phyloP scores from a whole-genome alignment of 768 basidiomycete genomes.

The Kwoniella pini region DNA sequence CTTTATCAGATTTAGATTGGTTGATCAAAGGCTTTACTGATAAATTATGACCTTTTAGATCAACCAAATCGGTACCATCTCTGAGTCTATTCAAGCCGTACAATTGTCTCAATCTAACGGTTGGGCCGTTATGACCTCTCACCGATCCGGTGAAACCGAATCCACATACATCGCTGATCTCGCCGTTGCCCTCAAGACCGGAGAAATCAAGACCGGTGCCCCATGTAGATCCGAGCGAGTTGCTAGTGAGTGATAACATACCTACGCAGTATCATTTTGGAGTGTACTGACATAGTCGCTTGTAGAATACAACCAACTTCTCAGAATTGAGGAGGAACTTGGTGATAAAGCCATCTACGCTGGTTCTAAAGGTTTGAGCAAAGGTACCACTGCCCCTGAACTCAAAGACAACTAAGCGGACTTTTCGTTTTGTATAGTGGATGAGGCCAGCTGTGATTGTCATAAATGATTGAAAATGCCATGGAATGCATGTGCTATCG shows the following conservation, averaged over 20 bases:
- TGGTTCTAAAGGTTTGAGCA: constrained; percentile 75
- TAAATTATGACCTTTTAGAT: constrained; percentile 58
- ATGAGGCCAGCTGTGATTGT: too few relatives aligned
- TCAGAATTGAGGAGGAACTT: constrained; percentile 67
- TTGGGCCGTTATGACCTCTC: constrained; percentile 99
- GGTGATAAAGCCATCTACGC: constrained; percentile 70
- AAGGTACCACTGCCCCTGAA: constrained; percentile 69
- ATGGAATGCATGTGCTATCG: constrained; percentile 8
- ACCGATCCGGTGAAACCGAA: constrained; percentile 98
- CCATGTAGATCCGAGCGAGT: constrained; percentile 95
- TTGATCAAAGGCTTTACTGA: constrained; percentile 8
- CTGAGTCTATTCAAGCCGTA: constrained; percentile 75
- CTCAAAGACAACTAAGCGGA: constrained; percentile 34
- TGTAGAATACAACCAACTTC: constrained; percentile 53
- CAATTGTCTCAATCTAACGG: constrained; percentile 93
- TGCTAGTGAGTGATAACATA: constrained; percentile 33
- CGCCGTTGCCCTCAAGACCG: constrained; percentile 72
- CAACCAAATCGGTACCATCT: constrained; percentile 99
- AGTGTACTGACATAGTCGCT: constrained; percentile 14
- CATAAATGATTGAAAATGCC: too few relatives aligned
- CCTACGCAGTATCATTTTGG: not conserved
- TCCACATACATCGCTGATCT: constrained; percentile 96
- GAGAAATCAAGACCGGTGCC: constrained; percentile 98
- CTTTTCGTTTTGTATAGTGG: not conserved
- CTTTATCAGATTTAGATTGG: not conserved